Base-by-base conservation (phyloP, 768 basidiomycete genomes). In the Trametes cubensis region DNA sequence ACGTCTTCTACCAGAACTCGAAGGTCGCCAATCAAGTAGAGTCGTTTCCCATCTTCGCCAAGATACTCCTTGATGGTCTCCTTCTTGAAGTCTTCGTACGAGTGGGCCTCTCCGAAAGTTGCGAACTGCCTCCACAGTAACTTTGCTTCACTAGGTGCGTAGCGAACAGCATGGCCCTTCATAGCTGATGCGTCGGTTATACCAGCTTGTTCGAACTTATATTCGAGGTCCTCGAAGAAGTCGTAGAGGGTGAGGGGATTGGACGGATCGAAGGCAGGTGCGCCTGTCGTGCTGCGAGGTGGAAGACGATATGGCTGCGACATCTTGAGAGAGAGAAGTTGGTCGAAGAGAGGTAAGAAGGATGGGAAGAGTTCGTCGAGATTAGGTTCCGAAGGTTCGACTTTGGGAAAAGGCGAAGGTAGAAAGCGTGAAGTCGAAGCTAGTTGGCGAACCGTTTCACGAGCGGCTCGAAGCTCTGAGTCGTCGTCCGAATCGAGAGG, bases 61-160 rank as follows among this genome's bases (percentile, higher is more conserved):
- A 70, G 66, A 49, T 74, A 75, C 28, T 69, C 61, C 10, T 68
- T 66, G 26, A 67, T 47, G 1, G 74, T 66, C 1, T 60, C 67
- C 1, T 66, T 46, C 52, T 67, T 72, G 59, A 73, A 71, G 1
- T 64, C 58, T 10, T 66, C 61, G 47, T 64, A 74, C n/a, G 66
- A 56, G 23, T 44, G 23, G 6, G 17, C 44, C 17, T 45, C 51
- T 10, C 7, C 28, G 44, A n/a, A 45, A 5, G 34, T n/a, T 0
- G 49, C 26, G 18, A 53, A 53, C 3, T 13, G 6, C 6, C 56
- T 49, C 61, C 61, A 62, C 0, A 62, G 49, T 0, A 21, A 11
- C 39, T 62, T 62, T 13, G 53, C 38, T 11, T 28, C 20, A 23
- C n/a, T 25, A 0, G 55, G 61, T 0, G 61, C 56, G 38, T 62